A percentile compares a stretch with the other conserved stretches of the same genome.
Conservation (phyloP, 805 yeast species). For the Zygosaccharomyces rouxii region DNA sequence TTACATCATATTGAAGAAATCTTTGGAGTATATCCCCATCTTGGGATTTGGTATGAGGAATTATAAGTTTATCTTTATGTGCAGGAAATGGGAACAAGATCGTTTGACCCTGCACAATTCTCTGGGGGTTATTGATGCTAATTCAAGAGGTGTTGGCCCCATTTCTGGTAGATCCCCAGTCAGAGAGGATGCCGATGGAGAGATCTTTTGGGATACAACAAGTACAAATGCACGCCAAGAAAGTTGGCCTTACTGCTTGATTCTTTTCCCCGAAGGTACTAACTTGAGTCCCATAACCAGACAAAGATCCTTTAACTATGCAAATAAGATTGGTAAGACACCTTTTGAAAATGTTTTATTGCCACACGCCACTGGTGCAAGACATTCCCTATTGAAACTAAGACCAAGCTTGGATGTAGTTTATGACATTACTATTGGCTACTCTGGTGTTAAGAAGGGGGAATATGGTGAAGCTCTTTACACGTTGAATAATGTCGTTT, state of each 20-base stretch:
- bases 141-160: constrained; percentile 55
- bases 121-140: constrained; percentile 54
- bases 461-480: constrained; percentile 76
- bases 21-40: constrained; percentile 63
- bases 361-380: constrained; percentile 82
- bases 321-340: constrained; percentile 46
- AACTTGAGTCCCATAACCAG: constrained; percentile 68
- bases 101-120: constrained; percentile 47
- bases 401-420: constrained; percentile 50
- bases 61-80: constrained; percentile 70
- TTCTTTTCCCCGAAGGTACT: constrained; percentile 94
- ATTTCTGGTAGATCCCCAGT: constrained; percentile 37
- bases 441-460: constrained; percentile 58
- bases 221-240: constrained; percentile 8
- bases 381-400: constrained; percentile 57
- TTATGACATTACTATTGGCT: constrained; percentile 81
- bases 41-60: constrained; percentile 81
- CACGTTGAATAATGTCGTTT: constrained; percentile 57
- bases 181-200: constrained; percentile 28
- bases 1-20: constrained; percentile 73
- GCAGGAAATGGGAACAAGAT: constrained; percentile 80
- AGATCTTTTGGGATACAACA: constrained; percentile 23
- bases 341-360: constrained; percentile 60
- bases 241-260: constrained; percentile 59
- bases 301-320: constrained; percentile 52